Evolutionary conservation across 2,329 filamentous ascomycete genomes (phyloP).

Genomic region (Metarhizium brunneum): DNA sequence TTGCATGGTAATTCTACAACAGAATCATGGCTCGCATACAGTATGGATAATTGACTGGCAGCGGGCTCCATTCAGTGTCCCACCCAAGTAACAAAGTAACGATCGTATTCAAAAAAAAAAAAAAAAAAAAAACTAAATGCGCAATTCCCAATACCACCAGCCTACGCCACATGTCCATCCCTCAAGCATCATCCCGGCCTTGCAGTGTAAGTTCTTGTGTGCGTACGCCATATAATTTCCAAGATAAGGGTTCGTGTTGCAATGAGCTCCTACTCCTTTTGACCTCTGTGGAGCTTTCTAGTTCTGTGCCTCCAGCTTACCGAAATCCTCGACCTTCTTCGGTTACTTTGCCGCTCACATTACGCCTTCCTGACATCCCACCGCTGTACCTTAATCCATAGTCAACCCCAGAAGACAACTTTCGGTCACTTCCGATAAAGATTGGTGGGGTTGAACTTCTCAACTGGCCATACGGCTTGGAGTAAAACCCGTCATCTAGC

Average conservation of each 20-base stretch:
- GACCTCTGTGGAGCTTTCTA: background rate
- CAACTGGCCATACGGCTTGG: constrained; percentile 52
- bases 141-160: background rate
- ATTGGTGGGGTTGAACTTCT: constrained; percentile 44
- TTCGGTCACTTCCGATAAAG: constrained; percentile 38
- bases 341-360: constrained; percentile 64
- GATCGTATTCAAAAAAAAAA: background rate
- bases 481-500: constrained; percentile 37
- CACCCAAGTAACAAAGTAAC: too few relatives aligned
- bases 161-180: background rate
- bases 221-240: background rate
- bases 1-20: constrained; percentile 19
- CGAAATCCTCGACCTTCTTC: constrained; percentile 49
- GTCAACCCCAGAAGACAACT: constrained; percentile 53
- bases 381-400: constrained; percentile 19
- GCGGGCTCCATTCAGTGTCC: background rate
- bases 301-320: background rate
- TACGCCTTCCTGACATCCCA: constrained; percentile 36
- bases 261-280: background rate
- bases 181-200: background rate
- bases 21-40: constrained; percentile 16
- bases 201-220: background rate
- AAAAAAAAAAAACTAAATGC: background rate
- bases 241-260: background rate
- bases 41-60: background rate